A percentile compares a stretch with the other conserved stretches of the same genome.
These are phyloP conservation scores for Fusarium dlaminii DNA, from an alignment of 2,329 filamentous ascomycete genomes.

Conservation along the genomic window DNA sequence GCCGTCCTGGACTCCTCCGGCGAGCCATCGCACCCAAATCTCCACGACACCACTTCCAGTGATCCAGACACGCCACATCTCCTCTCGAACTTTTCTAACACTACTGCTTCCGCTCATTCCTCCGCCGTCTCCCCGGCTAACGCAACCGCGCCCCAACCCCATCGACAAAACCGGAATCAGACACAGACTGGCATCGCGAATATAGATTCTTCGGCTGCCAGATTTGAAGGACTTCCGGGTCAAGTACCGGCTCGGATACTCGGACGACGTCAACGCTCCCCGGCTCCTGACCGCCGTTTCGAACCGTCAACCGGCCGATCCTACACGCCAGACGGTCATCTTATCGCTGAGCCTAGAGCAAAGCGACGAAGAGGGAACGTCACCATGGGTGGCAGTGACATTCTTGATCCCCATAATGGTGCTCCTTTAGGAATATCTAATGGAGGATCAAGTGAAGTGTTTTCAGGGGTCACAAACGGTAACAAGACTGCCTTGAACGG, in stretches of 20 bases:
- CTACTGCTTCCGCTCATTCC: constrained; percentile 54
- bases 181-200: constrained; percentile 50
- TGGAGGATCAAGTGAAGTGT: constrained; percentile 55
- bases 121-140: constrained; percentile 17
- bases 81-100: constrained; percentile 59
- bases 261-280: constrained; percentile 64
- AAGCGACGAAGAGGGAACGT: constrained; percentile 67
- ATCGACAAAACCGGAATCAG: constrained; percentile 38
- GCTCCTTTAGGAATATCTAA: constrained; percentile 52
- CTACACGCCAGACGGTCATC: constrained; percentile 29
- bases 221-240: constrained; percentile 37
- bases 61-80: constrained; percentile 67
- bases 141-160: constrained; percentile 33
- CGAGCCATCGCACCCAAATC: constrained; percentile 47
- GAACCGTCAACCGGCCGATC: constrained; percentile 47
- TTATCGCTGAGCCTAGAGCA: constrained; percentile 39
- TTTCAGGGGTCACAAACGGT: constrained; percentile 55
- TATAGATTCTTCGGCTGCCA: constrained; percentile 52
- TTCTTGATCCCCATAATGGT: constrained; percentile 64
- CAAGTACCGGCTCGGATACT: constrained; percentile 54
- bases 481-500: constrained; percentile 65
- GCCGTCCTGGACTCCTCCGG: constrained; percentile 54
- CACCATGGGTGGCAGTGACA: constrained; percentile 71
- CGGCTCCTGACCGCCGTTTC: constrained; percentile 46
- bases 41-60: constrained; percentile 64